Percentiles rank a stretch among this genome's conserved stretches.
Conservation (phyloP, 768 basidiomycete genomes). For the Auriscalpium microsporum region DNA sequence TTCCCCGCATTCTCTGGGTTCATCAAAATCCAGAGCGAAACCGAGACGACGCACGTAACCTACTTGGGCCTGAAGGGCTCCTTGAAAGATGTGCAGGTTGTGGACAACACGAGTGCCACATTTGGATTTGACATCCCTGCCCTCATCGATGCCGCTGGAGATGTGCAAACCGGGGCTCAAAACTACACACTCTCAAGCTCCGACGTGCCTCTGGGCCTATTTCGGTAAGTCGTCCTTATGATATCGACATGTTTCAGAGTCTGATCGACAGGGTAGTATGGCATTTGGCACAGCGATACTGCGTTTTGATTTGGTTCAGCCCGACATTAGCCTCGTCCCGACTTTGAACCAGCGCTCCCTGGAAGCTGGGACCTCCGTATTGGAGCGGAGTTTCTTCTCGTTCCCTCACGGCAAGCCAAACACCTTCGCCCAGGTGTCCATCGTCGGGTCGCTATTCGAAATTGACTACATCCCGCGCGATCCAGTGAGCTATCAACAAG, state of each 20-base stretch:
- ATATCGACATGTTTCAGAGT: not conserved
- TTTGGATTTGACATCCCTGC: slow-evolving; percentile 39
- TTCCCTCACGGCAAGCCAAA: slow-evolving; percentile 31
- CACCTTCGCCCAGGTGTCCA: slow-evolving; percentile 28
- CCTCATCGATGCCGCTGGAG: slow-evolving; percentile 32
- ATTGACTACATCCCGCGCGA: slow-evolving; percentile 40
- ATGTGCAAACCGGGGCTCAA: slow-evolving; percentile 30
- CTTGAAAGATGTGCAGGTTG: slow-evolving; percentile 40
- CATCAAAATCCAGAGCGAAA: slow-evolving; percentile 31
- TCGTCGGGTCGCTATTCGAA: slow-evolving; percentile 41
- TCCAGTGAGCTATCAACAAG: slow-evolving; percentile 19
- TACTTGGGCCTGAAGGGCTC: slow-evolving; percentile 38
- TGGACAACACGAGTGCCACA: slow-evolving; percentile 42
- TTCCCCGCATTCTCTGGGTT: slow-evolving; percentile 57
- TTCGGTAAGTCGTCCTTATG: slow-evolving; percentile 23
- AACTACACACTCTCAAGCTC: slow-evolving; percentile 40
- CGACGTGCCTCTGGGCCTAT: slow-evolving; percentile 35
- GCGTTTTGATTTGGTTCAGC: slow-evolving; percentile 39
- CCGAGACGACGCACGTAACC: slow-evolving; percentile 33
- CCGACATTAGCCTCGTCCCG: slow-evolving; percentile 31
- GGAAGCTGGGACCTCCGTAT: slow-evolving; percentile 9
- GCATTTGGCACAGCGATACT: slow-evolving; percentile 43
- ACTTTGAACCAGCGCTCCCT: slow-evolving; percentile 27
- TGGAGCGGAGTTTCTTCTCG: slow-evolving; percentile 23
- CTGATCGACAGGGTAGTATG: slow-evolving; percentile 19